Base-by-base conservation (phyloP, 192 early-diverging fungal species). In the Kickxella alabastrina region DNA sequence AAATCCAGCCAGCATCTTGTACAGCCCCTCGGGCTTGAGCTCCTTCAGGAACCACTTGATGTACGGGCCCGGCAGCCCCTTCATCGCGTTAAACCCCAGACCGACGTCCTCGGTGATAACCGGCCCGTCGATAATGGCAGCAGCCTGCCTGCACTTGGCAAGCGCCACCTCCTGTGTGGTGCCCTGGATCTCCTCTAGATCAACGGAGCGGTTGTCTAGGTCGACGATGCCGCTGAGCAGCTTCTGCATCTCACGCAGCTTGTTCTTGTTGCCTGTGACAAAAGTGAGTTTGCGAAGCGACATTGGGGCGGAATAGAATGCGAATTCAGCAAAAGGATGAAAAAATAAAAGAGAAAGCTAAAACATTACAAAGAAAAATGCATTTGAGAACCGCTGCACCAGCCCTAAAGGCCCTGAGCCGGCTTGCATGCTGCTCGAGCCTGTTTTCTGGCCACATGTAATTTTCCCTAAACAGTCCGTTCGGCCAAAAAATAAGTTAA, bases 231-330 rank as follows among this genome's bases (percentile, higher is more conserved):
- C 66, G 18, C 63, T 59, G 13, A 99, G 82, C 52, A 99, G 93
- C 14, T 75, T 79, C 49, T 86, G 86, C 37, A 93, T 89, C 68
- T 99, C 96, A 12, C 65, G 68, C 43, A 99, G 81, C 68, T 99
- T 99, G 78, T 99, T 92, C 54, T 84, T 83, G 83, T 99, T 99
- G 52, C 96, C 96, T 26, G 92, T 93, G 10, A 96, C 93, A 77
- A 96, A 96, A 12, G 84, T 84, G 23, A 86, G 62, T 49, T 64
- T 76, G 25, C 71, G 59, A 15, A 67, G 59, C 17, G 71, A 42
- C 70, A 66, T 66, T 35, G 3, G 24, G 5, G 14, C n/a, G n/a
- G n/a, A n/a, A n/a, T n/a, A n/a, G n/a, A n/a, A n/a, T n/a, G n/a
- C n/a, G n/a, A n/a, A n/a, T 38, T 38, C 36, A 43, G 25, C 43